phyloP scores from a whole-genome alignment of 2,329 filamentous ascomycete species.

The Curvularia verruculosa region DNA sequence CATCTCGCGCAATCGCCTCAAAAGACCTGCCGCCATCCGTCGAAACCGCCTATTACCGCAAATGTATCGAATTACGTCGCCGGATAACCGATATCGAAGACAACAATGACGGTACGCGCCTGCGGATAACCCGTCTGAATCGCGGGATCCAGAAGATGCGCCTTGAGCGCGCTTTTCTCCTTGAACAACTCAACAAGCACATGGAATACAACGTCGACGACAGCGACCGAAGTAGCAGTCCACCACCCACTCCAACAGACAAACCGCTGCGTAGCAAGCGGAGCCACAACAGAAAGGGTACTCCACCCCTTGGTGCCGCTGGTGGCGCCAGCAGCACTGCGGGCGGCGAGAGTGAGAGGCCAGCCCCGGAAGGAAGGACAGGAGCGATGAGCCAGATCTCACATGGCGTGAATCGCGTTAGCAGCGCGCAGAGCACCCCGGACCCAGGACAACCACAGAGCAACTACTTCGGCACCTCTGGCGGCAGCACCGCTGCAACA shows the following conservation, averaged over 20 bases:
- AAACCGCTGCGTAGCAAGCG: constrained; percentile 78
- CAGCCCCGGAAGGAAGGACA: constrained; percentile 2
- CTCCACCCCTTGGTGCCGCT: constrained; percentile 35
- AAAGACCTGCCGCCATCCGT: constrained; percentile 78
- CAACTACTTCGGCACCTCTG: constrained; percentile 41
- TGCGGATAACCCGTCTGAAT: constrained; percentile 79
- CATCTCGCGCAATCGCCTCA: constrained; percentile 41
- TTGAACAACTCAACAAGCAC: constrained; percentile 56
- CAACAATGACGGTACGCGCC: constrained; percentile 81
- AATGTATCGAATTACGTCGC: constrained; percentile 93
- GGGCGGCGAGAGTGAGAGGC: constrained; percentile 7
- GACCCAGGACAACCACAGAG: constrained; percentile 41
- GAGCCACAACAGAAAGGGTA: constrained; percentile 61
- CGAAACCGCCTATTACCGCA: constrained; percentile 92
- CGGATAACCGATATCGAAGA: constrained; percentile 91
- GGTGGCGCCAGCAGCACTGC: constrained; percentile 10
- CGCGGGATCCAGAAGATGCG: constrained; percentile 91
- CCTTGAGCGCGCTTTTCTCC: constrained; percentile 73
- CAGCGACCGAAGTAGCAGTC: constrained; percentile 78
- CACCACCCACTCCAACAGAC: constrained; percentile 80
- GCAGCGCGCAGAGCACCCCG: constrained; percentile 48
- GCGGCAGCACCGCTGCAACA: constrained; percentile 6
- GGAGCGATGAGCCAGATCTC: constrained; percentile 2
- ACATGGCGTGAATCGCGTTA: constrained; percentile 37
- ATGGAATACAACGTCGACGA: constrained; percentile 60